Base-by-base conservation (phyloP, 352 stramenopile genomes). In the Globisporangium viniferum region DNA sequence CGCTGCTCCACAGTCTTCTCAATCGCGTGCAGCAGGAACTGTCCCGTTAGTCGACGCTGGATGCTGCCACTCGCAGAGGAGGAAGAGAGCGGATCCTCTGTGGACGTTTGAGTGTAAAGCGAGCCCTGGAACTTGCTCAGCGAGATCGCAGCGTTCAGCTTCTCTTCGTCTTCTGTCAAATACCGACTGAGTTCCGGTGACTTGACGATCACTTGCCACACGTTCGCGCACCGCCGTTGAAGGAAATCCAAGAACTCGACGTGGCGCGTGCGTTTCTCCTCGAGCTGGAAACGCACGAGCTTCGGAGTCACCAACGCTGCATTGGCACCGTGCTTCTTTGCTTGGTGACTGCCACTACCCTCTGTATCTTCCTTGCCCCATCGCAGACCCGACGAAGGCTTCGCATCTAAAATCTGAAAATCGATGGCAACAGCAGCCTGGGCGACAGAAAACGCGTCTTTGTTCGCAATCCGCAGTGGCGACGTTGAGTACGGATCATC, bases 211-310 rank as follows among this genome's bases (percentile, higher is more conserved):
- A 77, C 81, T 4, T 82, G 67, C 86, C 86, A 94, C 8, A 90
- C 82, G 9, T 74, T 71, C 5, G 57, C 68, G 66, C 84, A 93
- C 7, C 82, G 84, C 44, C 74, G 79, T 44, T 91, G 75, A 29
- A 96, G 54, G 53, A 96, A 96, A 7, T 72, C 62, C 33, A 92
- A 62, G 35, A 94, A 93, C 29, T 80, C 73, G 22, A 75, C 66
- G 36, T 89, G 84, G 14, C 84, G 78, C 60, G 75, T 74, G 24
- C 73, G 71, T 61, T 96, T 96, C 63, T 96, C 86, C 72, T 94
- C 82, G 9, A 96, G 71, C 59, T 96, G 88, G 59, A 91, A 94
- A 7, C 88, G 86, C 54, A 94, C 84, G n/a, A 96, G 75, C 56
- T 94, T 94, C 0, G 88, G 88, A 27, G 88, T 93, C 14, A 90